Evolutionary conservation across 1,284 basidiomycete species (phyloP).

Genomic region (Boletus mariae): DNA sequence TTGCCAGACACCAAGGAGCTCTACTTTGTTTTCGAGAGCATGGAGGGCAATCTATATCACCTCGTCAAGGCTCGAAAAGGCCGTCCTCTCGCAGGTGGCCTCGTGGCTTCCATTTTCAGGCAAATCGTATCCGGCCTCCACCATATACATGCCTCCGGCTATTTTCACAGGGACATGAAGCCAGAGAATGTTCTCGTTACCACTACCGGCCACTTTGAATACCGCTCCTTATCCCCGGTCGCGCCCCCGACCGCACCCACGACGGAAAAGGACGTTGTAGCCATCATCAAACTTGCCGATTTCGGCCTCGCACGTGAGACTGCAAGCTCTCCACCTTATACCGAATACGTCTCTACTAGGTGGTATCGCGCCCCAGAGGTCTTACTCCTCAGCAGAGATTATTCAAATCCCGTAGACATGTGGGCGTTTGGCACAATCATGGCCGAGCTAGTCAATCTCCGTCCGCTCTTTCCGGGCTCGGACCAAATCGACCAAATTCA

Average conservation of each 20-base stretch:
- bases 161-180: conserved; percentile 99
- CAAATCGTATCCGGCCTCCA: conserved; percentile 90
- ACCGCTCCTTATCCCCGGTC: conserved; percentile 71
- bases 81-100: conserved; percentile 88
- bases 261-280: conserved; percentile 90
- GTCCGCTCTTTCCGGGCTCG: conserved; percentile 96
- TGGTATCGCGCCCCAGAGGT: conserved; percentile 99
- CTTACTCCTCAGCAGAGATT: conserved; percentile 85
- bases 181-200: conserved; percentile 99
- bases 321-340: conserved; percentile 87
- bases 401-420: conserved; percentile 97
- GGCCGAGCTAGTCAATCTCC: conserved; percentile 93
- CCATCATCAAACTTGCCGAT: conserved; percentile 97
- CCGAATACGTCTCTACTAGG: conserved; percentile 97
- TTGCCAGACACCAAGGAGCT: conserved; percentile 91
- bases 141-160: conserved; percentile 91
- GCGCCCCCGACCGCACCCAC: conserved; percentile 51
- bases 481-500: conserved; percentile 93
- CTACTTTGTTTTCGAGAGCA: conserved; percentile 99
- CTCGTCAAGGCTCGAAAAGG: conserved; percentile 97
- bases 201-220: conserved; percentile 96
- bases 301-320: conserved; percentile 96
- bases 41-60: conserved; percentile 99
- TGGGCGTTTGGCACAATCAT: conserved; percentile 99
- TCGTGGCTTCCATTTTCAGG: conserved; percentile 92